Evolutionary conservation across 2,329 filamentous ascomycete genomes (phyloP).

Genomic region (Aspergillus pseudotamarii): DNA sequence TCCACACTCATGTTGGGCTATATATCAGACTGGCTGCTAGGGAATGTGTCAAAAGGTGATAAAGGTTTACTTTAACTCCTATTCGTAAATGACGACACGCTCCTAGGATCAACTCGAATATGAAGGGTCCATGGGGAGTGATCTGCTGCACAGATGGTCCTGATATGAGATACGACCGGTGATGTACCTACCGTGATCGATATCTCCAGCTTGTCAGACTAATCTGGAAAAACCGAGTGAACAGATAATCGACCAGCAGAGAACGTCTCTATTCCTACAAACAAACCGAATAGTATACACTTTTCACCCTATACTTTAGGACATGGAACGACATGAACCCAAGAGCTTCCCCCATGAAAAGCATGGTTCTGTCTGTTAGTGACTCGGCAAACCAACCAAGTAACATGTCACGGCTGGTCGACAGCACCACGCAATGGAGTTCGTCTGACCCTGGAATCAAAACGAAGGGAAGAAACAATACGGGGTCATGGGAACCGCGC

Average conservation of each 20-base stretch:
- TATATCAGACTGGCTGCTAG: no score
- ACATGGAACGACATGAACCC: not conserved
- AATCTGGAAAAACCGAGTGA: not conserved
- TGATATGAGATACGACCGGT: not conserved
- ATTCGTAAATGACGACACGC: not conserved
- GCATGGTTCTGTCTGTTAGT: constrained; percentile 12
- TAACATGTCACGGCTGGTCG: not conserved
- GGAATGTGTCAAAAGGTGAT: no score
- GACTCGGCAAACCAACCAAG: constrained; percentile 6
- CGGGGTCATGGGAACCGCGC: not conserved
- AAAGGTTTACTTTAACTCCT: no score
- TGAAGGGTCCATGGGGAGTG: no score
- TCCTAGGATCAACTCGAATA: not conserved
- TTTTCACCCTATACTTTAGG: not conserved
- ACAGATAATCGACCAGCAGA: not conserved
- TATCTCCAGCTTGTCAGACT: not conserved
- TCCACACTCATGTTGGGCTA: no score
- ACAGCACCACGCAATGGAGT: not conserved
- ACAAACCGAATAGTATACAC: not conserved
- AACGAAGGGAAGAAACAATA: not conserved
- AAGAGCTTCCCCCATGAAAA: not conserved
- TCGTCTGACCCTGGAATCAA: not conserved
- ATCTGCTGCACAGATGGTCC: no score
- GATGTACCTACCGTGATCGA: not conserved
- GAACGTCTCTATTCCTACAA: not conserved